phyloP scores from a whole-genome alignment of 73 alveolate genomes.

The Halteria grandinella region DNA sequence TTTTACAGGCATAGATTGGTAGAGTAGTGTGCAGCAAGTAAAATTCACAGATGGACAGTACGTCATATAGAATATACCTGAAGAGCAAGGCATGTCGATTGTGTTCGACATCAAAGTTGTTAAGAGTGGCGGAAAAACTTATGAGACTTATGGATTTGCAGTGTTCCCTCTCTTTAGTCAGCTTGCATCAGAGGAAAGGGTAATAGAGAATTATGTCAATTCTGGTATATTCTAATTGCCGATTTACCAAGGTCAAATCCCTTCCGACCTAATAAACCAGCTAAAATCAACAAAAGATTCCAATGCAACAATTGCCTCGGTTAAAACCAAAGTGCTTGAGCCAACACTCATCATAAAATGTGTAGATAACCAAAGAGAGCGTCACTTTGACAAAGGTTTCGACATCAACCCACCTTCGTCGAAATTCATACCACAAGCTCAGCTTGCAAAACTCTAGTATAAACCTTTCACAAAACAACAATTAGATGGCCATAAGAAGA shows the following conservation, averaged over 20 bases:
- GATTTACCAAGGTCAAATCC: slow-evolving; percentile 27
- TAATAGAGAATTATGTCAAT: slow-evolving; percentile 53
- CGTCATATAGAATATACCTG: slow-evolving; percentile 9
- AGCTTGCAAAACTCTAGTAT: not conserved
- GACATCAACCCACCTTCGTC: slow-evolving; percentile 27
- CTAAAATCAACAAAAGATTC: not conserved
- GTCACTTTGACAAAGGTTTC: slow-evolving; percentile 51
- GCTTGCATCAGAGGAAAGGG: slow-evolving; percentile 45
- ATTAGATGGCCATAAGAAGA: not conserved
- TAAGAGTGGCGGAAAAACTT: slow-evolving; percentile 7
- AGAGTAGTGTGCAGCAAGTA: slow-evolving; percentile 4
- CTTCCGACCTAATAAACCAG: not conserved
- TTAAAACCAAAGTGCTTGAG: not conserved
- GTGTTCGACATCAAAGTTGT: slow-evolving; percentile 54
- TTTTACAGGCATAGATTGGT: slow-evolving; percentile 11
- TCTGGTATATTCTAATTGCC: slow-evolving; percentile 63
- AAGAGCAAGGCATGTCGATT: slow-evolving; percentile 24
- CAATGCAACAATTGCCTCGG: not conserved
- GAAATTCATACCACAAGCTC: slow-evolving; percentile 25
- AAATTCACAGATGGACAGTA: slow-evolving; percentile 46
- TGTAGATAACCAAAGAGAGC: slow-evolving; percentile 59
- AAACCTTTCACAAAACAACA: not conserved
- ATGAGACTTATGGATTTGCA: slow-evolving; percentile 51
- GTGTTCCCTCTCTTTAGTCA: slow-evolving; percentile 55
- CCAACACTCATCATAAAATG: slow-evolving; percentile 38